Evolutionary conservation across 345 rosid genomes (phyloP).

Genomic region (Triadica sebifera): DNA sequence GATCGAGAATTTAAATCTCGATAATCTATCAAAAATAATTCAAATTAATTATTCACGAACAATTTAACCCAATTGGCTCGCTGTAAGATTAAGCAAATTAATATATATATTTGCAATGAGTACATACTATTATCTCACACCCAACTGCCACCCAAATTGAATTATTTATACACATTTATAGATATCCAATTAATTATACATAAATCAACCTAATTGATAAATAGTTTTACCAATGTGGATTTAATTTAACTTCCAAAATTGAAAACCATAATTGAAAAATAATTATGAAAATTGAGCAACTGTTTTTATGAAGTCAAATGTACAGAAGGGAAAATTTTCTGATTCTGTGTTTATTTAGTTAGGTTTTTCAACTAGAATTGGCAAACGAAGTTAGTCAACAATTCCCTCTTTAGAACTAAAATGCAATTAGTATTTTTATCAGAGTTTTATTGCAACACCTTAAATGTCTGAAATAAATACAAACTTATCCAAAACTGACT

Average conservation of each 20-base stretch:
- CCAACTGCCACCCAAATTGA: not conserved
- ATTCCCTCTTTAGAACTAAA: not conserved
- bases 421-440: not conserved
- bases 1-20: too few species aligned
- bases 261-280: not conserved
- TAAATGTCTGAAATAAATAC: slow-evolving; percentile 6
- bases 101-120: not conserved
- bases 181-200: not conserved
- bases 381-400: not conserved
- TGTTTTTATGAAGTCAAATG: not conserved
- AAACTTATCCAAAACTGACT: slow-evolving; percentile 17
- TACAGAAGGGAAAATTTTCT: not conserved
- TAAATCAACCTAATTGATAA: not conserved
- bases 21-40: too few species aligned
- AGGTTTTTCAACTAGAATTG: not conserved
- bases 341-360: not conserved
- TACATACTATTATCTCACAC: not conserved
- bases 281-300: not conserved
- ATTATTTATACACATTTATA: not conserved
- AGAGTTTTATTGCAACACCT: not conserved
- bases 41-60: too few species aligned
- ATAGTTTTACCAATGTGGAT: not conserved
- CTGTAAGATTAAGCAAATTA: too few species aligned
- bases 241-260: not conserved
- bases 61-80: too few species aligned